Evolutionary conservation across 129 eudicot species (phyloP), one percentile per base, ranked within the genome.

Genomic region (Chrysanthemum seticuspe): DNA sequence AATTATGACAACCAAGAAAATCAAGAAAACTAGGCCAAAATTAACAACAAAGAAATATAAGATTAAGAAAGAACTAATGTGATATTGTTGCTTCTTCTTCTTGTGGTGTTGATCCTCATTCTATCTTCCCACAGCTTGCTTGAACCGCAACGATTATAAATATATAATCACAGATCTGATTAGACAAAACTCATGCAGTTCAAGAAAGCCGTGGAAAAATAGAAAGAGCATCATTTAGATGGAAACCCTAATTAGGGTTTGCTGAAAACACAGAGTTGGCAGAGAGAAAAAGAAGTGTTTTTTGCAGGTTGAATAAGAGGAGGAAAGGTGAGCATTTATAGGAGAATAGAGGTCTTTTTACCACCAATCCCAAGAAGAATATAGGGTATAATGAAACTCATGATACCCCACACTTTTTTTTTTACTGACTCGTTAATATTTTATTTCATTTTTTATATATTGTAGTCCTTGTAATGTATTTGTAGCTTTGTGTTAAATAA

Each of bases 181-280:
- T 5, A 21, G 71, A 70, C 67, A 63, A 68, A 71, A 54, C 67
- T 56, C 23, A 81, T 89, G 94, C 98, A 92, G 98, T 92, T 92
- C 98, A 92, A 92, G 98, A 92, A 92, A 92, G 98, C 98, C 84
- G 98, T 92, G 98, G 98, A 92, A 92, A 65, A 83, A 83, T 74
- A 92, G 84, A 85, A 80, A 86, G 77, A 88, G 85, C 58, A 82
- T 68, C 97, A 91, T 86, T 58, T 45, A 1, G 7, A 55, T 31
- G 25, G 15, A 71, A 77, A 80, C 86, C 88, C 87, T 83, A 80
- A 77, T 62, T 83, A 81, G 90, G 89, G 89, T 83, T 85, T 47
- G 70, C 61, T 58, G 16, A 74, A 3, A 57, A 51, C 59, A 73
- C 47, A 67, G 60, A 63, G 56, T 44, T 4, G 10, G 25, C 18